phyloP scores from a whole-genome alignment of 2,329 filamentous ascomycete genomes.

The Sporothrix dimorphospora region DNA sequence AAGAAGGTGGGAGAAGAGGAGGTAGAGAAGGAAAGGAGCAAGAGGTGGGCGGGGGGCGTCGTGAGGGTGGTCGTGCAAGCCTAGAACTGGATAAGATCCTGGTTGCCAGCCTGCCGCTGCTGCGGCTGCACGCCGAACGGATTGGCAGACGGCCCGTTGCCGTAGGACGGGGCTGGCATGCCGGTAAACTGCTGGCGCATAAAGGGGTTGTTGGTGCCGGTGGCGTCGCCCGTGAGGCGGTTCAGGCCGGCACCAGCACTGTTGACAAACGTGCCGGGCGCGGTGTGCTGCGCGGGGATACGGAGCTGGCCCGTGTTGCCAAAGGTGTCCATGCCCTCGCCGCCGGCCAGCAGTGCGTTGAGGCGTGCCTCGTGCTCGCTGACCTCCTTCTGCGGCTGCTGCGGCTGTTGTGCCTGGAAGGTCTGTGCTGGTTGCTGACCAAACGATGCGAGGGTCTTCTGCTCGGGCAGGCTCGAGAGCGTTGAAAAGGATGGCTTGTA shows the following conservation, averaged over 20 bases:
- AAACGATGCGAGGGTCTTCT: conserved; percentile 70
- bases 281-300: conserved; percentile 94
- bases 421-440: conserved; percentile 50
- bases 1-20: not conserved
- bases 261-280: conserved; percentile 95
- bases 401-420: conserved; percentile 42
- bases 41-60: not conserved
- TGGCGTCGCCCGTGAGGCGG: conserved; percentile 70
- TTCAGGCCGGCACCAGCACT: conserved; percentile 82
- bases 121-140: conserved; percentile 62
- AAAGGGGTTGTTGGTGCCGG: conserved; percentile 83
- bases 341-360: conserved; percentile 81
- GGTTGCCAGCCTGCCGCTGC: conserved; percentile 50
- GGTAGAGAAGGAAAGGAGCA: not conserved
- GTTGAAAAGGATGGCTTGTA: conserved; percentile 67
- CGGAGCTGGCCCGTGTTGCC: conserved; percentile 96
- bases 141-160: conserved; percentile 59
- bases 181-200: conserved; percentile 82
- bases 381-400: conserved; percentile 54
- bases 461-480: conserved; percentile 77
- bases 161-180: conserved; percentile 63
- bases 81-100: conserved; percentile 67
- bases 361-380: conserved; percentile 73
- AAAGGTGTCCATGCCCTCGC: conserved; percentile 95
- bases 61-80: not conserved